phyloP scores from a whole-genome alignment of 2,329 filamentous ascomycete genomes.

The Colletotrichum caudatum region DNA sequence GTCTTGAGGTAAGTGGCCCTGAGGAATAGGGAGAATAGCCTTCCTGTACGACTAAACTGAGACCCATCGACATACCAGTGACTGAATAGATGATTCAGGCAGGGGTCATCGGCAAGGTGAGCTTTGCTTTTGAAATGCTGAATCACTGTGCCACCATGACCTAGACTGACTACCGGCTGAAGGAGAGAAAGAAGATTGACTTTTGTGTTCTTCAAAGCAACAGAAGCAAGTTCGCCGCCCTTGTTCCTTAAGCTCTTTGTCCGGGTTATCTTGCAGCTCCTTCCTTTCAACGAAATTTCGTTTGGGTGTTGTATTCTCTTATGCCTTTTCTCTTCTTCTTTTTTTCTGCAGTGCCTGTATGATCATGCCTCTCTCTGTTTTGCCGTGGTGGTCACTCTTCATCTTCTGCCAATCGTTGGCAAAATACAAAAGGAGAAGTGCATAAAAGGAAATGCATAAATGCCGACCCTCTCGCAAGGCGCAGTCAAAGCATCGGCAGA shows the following conservation, averaged over 20 bases:
- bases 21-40: not conserved
- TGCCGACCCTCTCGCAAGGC: too few species aligned
- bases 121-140: not conserved
- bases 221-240: not conserved
- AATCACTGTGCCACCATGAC: not conserved
- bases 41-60: not conserved
- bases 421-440: not conserved
- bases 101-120: too few species aligned
- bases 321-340: not conserved
- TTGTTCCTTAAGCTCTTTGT: not conserved
- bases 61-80: not conserved
- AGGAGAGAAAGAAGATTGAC: fast-evolving
- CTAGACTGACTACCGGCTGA: too few species aligned
- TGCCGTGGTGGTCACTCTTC: not conserved
- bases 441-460: too few species aligned
- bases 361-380: not conserved
- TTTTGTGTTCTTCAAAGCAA: not conserved
- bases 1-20: too few species aligned
- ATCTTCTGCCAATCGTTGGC: not conserved
- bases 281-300: not conserved
- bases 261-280: not conserved
- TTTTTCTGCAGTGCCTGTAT: not conserved
- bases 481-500: not conserved
- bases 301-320: not conserved
- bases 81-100: not conserved